A percentile compares a stretch with the other conserved stretches of the same genome.
These are phyloP conservation scores for Backusella sp. DNA, from an alignment of 192 early-diverging fungal species.

Conservation along the genomic window DNA sequence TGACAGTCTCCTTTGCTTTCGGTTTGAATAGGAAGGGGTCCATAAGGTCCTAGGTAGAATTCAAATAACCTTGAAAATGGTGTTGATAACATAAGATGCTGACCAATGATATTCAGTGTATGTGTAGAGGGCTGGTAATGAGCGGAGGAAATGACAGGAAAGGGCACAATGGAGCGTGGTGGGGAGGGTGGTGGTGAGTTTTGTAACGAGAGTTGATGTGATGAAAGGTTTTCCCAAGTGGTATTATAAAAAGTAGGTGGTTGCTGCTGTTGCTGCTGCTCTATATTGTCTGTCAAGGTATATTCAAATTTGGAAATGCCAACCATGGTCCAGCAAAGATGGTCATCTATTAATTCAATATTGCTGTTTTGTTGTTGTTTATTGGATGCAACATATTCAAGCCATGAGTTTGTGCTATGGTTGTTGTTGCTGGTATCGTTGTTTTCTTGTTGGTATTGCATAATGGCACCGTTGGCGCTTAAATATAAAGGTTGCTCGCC, in stretches of 20 bases:
- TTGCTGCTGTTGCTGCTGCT: neutral
- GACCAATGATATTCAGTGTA: slow-evolving; percentile 36
- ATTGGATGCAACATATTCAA: slow-evolving; percentile 8
- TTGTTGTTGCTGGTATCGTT: neutral
- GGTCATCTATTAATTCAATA: slow-evolving; percentile 61
- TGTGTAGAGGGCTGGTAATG: slow-evolving; percentile 40
- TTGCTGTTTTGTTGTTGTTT: neutral
- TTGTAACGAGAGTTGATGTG: neutral
- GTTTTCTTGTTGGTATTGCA: slow-evolving; percentile 8
- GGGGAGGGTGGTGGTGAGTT: slow-evolving; percentile 36
- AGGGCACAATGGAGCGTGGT: slow-evolving; percentile 29
- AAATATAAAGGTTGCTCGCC: slow-evolving; percentile 37
- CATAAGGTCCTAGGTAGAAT: slow-evolving; percentile 47
- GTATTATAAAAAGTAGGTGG: neutral
- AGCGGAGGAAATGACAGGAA: slow-evolving; percentile 13
- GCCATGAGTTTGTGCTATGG: slow-evolving; percentile 15
- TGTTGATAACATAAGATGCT: slow-evolving; percentile 37
- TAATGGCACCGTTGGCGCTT: slow-evolving; percentile 40
- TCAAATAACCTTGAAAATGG: slow-evolving; percentile 30
- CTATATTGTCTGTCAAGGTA: neutral
- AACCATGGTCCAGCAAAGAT: slow-evolving; percentile 85
- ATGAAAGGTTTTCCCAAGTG: neutral
- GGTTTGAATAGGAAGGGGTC: slow-evolving; percentile 26
- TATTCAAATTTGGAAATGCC: slow-evolving; percentile 63
- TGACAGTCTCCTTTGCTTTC: neutral